Percentiles rank a stretch among this genome's conserved stretches.
Conservation (phyloP, 306 rosid species). For the Fragaria nilgerrensis region DNA sequence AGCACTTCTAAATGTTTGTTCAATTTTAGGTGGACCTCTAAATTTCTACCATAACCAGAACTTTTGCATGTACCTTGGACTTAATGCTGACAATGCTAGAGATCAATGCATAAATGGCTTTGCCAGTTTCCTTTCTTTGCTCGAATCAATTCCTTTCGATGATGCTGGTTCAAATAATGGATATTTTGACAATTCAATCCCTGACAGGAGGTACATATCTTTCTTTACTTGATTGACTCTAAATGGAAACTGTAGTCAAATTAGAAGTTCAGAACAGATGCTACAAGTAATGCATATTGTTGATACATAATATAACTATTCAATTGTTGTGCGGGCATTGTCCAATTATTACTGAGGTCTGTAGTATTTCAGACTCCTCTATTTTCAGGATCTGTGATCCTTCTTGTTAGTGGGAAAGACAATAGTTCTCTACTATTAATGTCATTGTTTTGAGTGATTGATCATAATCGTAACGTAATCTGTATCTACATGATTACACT, state of each 20-base stretch:
- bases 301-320: background rate
- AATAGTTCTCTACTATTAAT: background rate
- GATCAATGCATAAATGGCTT: constrained; percentile 81
- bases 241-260: background rate
- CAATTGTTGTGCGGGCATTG: background rate
- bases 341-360: background rate
- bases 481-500: background rate
- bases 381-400: background rate
- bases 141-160: constrained; percentile 86
- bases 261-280: background rate
- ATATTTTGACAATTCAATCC: constrained; percentile 62
- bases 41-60: constrained; percentile 63
- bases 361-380: background rate
- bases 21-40: constrained; percentile 58
- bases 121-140: constrained; percentile 75
- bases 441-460: background rate
- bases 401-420: background rate
- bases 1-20: constrained; percentile 12
- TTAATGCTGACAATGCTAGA: constrained; percentile 43
- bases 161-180: constrained; percentile 58
- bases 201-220: constrained; percentile 61
- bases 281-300: background rate
- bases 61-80: constrained; percentile 70
- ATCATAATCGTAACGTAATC: background rate
- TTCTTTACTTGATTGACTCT: constrained; percentile 21